Conservation (phyloP, 768 basidiomycete species). For the Suillus occidentalis region DNA sequence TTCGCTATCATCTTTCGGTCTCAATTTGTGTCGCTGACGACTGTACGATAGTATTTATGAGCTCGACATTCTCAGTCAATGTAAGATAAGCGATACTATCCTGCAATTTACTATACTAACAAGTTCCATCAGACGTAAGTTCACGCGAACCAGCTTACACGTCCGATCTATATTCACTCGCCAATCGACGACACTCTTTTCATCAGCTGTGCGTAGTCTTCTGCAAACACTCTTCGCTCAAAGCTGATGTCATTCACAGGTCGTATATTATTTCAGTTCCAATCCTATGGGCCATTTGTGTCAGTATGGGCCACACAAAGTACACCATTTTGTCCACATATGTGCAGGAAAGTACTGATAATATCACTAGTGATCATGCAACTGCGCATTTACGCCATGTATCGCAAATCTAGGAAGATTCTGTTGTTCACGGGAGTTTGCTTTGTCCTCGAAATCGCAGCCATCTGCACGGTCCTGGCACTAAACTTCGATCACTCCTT, state of each 20-base stretch:
- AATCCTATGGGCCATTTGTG: constrained; percentile 11
- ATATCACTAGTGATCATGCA: constrained; percentile 10
- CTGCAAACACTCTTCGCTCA: background rate
- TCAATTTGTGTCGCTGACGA: background rate
- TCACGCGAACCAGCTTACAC: background rate
- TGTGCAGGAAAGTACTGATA: background rate
- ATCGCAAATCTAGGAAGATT: constrained; percentile 11
- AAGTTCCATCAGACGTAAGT: constrained; percentile 6
- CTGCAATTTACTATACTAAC: background rate
- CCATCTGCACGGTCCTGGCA: constrained; percentile 3
- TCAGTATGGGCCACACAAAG: constrained; percentile 12
- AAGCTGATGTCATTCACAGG: constrained; percentile 2
- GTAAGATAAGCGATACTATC: background rate
- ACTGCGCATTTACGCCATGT: constrained; percentile 13
- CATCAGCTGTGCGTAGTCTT: background rate
- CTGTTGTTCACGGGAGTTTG: background rate
- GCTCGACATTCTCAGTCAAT: constrained; percentile 8
- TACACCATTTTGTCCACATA: background rate
- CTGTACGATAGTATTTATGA: constrained; percentile 6
- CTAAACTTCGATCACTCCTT: constrained; percentile 5
- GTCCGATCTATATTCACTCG: background rate
- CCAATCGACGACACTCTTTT: background rate
- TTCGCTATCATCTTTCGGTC: background rate
- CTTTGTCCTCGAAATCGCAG: constrained; percentile 11
- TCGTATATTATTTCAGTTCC: constrained; percentile 10